phyloP scores from a whole-genome alignment of 345 rosid genomes.

The thale cress (Arabidopsis thaliana) region DNA sequence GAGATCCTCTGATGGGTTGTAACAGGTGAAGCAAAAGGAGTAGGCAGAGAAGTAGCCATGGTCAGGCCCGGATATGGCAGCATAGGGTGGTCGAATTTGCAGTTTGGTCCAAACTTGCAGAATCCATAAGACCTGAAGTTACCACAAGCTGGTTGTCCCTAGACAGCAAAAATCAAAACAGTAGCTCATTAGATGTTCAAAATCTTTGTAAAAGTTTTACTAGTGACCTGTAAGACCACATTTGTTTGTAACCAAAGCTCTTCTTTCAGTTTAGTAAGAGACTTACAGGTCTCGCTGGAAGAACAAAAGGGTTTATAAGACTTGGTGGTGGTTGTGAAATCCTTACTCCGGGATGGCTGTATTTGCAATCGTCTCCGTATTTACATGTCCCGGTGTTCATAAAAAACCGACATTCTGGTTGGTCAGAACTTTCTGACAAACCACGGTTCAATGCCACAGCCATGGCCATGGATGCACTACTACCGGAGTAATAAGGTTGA shows the following conservation, averaged over 20 bases:
- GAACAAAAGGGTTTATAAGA: constrained; percentile 53
- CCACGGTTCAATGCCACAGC: constrained; percentile 41
- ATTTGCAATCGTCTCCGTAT: constrained; percentile 83
- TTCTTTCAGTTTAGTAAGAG: constrained; percentile 6
- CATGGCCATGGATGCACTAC: constrained; percentile 49
- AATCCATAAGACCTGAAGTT: constrained; percentile 64
- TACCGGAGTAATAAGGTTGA: constrained; percentile 53
- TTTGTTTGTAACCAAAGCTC: constrained; percentile 4
- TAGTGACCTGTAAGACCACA: background rate
- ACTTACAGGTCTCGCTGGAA: constrained; percentile 79
- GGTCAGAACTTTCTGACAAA: constrained; percentile 69
- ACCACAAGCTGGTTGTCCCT: constrained; percentile 79
- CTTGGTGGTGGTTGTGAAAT: constrained; percentile 48
- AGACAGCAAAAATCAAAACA: constrained; percentile 34
- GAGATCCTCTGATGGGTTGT: constrained; percentile 34
- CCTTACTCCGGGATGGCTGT: constrained; percentile 72
- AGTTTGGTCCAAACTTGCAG: constrained; percentile 75
- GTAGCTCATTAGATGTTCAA: constrained; percentile 7
- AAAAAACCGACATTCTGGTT: constrained; percentile 72
- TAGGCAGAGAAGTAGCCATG: constrained; percentile 27
- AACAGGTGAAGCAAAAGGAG: constrained; percentile 26
- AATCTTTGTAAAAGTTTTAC: background rate
- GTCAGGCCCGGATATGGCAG: constrained; percentile 52
- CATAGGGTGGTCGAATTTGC: constrained; percentile 74
- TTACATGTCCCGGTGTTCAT: constrained; percentile 82